Conservation (phyloP, 768 basidiomycete genomes). For the Zangia roseola region DNA sequence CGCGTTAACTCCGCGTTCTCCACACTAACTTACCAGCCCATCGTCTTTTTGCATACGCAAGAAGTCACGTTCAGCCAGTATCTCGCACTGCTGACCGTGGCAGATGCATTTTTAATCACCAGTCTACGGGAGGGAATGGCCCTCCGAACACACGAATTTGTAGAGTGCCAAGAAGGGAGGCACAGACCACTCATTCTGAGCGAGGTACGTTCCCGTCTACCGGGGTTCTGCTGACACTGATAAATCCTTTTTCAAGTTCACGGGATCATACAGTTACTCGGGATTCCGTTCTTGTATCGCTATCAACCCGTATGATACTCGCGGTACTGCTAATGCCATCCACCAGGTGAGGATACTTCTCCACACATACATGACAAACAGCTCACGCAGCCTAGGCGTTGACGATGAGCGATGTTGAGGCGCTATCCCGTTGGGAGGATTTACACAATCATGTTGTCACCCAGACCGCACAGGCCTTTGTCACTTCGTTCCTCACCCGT, state of each 20-base stretch:
- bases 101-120: conserved; percentile 83
- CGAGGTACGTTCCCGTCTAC: conserved; percentile 48
- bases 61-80: conserved; percentile 87
- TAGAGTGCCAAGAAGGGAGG: conserved; percentile 76
- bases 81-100: conserved; percentile 75
- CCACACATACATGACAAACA: not conserved
- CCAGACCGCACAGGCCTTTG: conserved; percentile 84
- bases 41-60: conserved; percentile 82
- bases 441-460: conserved; percentile 83
- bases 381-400: conserved; percentile 46
- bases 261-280: conserved; percentile 82
- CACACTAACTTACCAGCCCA: conserved; percentile 82
- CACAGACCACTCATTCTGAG: conserved; percentile 74
- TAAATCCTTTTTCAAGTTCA: conserved; percentile 50
- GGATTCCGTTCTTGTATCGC: conserved; percentile 86
- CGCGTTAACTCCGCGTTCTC: conserved; percentile 83
- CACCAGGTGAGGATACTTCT: conserved; percentile 36
- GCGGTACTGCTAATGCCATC: conserved; percentile 83
- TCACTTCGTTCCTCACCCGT: conserved; percentile 74
- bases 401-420: conserved; percentile 76
- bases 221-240: not conserved
- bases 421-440: conserved; percentile 77
- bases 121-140: conserved; percentile 90
- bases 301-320: conserved; percentile 82
- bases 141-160: conserved; percentile 74